These are phyloP conservation scores for Hypomyces rosellus DNA, from an alignment of 2,329 filamentous ascomycete genomes.

Conservation along the genomic window DNA sequence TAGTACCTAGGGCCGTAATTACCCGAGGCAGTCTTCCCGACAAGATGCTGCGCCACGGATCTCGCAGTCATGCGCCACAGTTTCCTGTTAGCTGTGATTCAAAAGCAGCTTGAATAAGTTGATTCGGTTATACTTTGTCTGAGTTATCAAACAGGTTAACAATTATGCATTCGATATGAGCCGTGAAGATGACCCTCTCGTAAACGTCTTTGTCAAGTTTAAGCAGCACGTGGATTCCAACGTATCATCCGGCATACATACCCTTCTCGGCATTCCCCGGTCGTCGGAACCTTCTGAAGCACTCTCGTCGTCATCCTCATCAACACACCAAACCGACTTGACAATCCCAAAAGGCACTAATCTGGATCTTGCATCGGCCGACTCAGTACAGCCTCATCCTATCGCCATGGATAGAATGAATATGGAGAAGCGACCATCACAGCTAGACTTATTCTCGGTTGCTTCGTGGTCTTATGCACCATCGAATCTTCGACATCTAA, in stretches of 20 bases:
- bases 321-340: constrained; percentile 1
- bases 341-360: constrained; percentile 1
- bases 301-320: constrained; percentile 11
- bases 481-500: constrained; percentile 35
- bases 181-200: constrained; percentile 13
- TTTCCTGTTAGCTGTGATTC: too few relatives aligned
- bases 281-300: constrained; percentile 9
- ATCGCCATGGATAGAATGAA: constrained; percentile 6
- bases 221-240: constrained; percentile 30
- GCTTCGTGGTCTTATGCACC: constrained; percentile 25
- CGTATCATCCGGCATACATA: constrained; percentile 23
- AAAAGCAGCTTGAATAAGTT: too few relatives aligned
- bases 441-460: constrained; percentile 18
- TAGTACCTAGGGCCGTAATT: too few relatives aligned
- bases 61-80: too few relatives aligned
- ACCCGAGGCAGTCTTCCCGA: too few relatives aligned
- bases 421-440: background rate
- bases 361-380: background rate
- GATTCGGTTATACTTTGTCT: background rate
- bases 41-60: too few relatives aligned
- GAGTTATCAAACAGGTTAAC: too few relatives aligned
- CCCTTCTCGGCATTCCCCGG: constrained; percentile 11
- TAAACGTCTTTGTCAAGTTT: constrained; percentile 14
- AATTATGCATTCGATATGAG: constrained; percentile 13
- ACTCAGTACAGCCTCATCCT: background rate